Conservation (phyloP, 495 filamentous ascomycete species). For the Talaromyces stipitatus region DNA sequence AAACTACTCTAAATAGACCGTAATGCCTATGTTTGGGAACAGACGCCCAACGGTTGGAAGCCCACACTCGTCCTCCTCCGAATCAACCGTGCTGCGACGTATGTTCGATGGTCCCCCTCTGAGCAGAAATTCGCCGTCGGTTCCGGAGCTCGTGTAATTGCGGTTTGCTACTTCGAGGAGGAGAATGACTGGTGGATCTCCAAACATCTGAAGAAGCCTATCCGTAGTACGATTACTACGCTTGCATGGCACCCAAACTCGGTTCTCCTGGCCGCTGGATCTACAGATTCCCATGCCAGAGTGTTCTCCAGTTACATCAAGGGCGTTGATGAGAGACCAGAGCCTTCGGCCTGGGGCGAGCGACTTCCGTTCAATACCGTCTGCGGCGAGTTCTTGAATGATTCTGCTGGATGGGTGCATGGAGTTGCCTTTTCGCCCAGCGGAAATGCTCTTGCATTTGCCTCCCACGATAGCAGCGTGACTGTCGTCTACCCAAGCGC, state of each 20-base stretch:
- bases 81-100: conserved; percentile 94
- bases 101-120: conserved; percentile 93
- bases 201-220: conserved; percentile 97
- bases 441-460: conserved; percentile 84
- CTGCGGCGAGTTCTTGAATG: conserved; percentile 91
- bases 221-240: conserved; percentile 89
- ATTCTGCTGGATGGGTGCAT: conserved; percentile 95
- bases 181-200: conserved; percentile 99
- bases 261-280: conserved; percentile 86
- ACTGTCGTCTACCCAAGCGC: conserved; percentile 93
- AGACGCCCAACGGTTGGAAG: conserved; percentile 84
- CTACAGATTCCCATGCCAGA: conserved; percentile 93
- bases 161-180: conserved; percentile 97
- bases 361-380: conserved; percentile 94
- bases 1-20: conserved; percentile 67
- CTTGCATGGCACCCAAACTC: conserved; percentile 96
- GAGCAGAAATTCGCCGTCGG: conserved; percentile 97
- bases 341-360: conserved; percentile 90
- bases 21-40: conserved; percentile 97
- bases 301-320: conserved; percentile 97
- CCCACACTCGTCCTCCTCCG: conserved; percentile 93
- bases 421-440: conserved; percentile 84
- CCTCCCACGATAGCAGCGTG: conserved; percentile 88
- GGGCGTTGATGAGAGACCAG: conserved; percentile 79
- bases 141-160: conserved; percentile 88